A percentile compares a stretch with the other conserved stretches of the same genome.
Conservation (phyloP, 371 early-diverging fungal species). For the Mucor lusitanicus region DNA sequence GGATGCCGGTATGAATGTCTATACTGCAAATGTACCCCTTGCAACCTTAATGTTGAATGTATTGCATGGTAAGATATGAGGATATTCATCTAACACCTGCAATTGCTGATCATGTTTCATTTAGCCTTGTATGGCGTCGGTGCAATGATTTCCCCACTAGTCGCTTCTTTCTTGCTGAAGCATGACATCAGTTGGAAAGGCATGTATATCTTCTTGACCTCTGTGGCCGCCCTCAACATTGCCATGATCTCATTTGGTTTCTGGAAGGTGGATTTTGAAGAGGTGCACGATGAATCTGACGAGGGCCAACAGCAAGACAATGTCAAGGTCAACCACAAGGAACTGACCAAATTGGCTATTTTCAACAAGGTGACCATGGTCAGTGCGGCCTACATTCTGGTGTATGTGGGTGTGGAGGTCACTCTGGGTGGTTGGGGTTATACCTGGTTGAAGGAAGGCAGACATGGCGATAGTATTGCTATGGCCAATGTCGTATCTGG, state of each 20-base stretch:
- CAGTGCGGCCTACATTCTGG: conserved; percentile 31
- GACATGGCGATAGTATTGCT: conserved; percentile 19
- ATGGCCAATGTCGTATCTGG: conserved; percentile 31
- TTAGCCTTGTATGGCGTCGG: conserved; percentile 40
- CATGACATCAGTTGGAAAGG: conserved; percentile 30
- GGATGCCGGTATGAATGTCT: conserved; percentile 39
- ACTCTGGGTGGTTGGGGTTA: conserved; percentile 41
- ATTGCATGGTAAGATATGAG: conserved; percentile 32
- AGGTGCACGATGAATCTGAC: conserved; percentile 2
- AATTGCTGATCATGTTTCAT: neutral
- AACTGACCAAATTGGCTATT: conserved; percentile 23
- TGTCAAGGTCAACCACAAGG: conserved; percentile 4
- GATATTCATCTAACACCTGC: neutral
- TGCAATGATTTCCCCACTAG: conserved; percentile 36
- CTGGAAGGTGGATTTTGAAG: conserved; percentile 14
- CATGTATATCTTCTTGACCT: conserved; percentile 27
- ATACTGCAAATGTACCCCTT: conserved; percentile 31
- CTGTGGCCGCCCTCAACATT: conserved; percentile 18
- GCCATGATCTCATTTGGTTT: conserved; percentile 24
- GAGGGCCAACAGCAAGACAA: neutral
- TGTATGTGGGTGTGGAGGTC: conserved; percentile 42
- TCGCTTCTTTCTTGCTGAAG: conserved; percentile 22
- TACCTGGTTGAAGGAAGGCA: conserved; percentile 35
- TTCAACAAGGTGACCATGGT: conserved; percentile 27
- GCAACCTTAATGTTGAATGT: conserved; percentile 35